Percentiles rank a stretch among this genome's conserved stretches.
Conservation (phyloP, 2,329 filamentous ascomycete species). For the Ceratocystis albifundus region DNA sequence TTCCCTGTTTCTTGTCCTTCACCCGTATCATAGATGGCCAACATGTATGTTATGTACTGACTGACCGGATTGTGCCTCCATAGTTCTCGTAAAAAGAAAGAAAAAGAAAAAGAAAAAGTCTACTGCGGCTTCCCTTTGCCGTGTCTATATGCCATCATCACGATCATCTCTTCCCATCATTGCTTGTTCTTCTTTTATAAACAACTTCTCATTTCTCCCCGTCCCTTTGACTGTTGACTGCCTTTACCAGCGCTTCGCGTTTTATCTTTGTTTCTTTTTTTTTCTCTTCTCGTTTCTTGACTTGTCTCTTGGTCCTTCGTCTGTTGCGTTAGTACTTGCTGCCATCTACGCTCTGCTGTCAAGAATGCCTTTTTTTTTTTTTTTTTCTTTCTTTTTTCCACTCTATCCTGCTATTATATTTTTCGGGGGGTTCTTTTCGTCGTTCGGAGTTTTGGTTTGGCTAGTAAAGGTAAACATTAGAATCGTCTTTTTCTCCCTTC, state of each 20-base stretch:
- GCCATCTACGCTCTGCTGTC: not conserved
- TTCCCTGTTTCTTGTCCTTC: not conserved
- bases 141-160: not conserved
- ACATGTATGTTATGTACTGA: not conserved
- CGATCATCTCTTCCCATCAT: not conserved
- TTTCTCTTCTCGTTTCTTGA: constrained; percentile 21
- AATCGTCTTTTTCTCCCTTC: constrained; percentile 7
- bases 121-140: not conserved
- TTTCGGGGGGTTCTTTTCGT: not conserved
- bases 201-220: not conserved
- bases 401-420: not conserved
- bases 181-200: not conserved
- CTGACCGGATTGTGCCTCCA: not conserved
- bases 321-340: not conserved
- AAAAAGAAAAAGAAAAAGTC: not conserved
- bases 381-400: not conserved
- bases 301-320: not conserved
- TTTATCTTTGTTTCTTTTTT: constrained; percentile 14
- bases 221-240: not conserved
- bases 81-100: constrained; percentile 20
- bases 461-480: constrained; percentile 19
- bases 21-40: not conserved
- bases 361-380: not conserved
- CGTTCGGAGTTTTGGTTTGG: constrained; percentile 15
- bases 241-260: constrained; percentile 13